A percentile compares a stretch with the other conserved stretches of the same genome.
Conservation (phyloP, 2,329 filamentous ascomycete species). For the Trichoderma sp. region DNA sequence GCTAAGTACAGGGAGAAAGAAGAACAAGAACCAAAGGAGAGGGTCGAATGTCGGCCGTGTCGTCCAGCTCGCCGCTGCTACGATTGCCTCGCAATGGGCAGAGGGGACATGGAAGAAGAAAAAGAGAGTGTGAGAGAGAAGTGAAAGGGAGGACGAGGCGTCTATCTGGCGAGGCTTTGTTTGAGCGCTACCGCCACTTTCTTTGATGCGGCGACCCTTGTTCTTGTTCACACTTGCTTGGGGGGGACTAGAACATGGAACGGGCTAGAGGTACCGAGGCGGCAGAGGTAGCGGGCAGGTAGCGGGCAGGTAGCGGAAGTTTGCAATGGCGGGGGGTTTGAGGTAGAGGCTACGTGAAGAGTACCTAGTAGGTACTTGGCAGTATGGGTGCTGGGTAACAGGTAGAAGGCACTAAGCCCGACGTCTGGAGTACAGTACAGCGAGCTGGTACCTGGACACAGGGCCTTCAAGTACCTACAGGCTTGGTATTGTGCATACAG, state of each 20-base stretch:
- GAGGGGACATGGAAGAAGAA: conserved; percentile 34
- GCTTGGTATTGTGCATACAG: too few species aligned
- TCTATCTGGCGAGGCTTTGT: conserved; percentile 40
- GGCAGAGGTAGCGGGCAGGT: not conserved
- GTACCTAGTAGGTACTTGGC: too few species aligned
- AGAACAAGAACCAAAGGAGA: conserved; percentile 25
- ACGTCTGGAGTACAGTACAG: too few species aligned
- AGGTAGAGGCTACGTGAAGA: not conserved
- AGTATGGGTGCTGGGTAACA: too few species aligned
- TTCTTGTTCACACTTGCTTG: not conserved
- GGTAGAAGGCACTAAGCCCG: too few species aligned
- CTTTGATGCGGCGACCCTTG: not conserved
- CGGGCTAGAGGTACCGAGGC: too few species aligned
- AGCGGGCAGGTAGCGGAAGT: not conserved
- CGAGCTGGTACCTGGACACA: too few species aligned
- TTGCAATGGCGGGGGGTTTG: not conserved
- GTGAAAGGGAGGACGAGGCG: conserved; percentile 27
- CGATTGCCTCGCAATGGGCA: conserved; percentile 41
- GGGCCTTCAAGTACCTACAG: too few species aligned
- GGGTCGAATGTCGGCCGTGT: conserved; percentile 28
- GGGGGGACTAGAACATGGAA: not conserved
- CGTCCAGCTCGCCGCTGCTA: conserved; percentile 38
- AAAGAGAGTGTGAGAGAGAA: conserved; percentile 25
- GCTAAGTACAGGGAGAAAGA: not conserved
- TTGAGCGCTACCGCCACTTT: not conserved